Conservation (phyloP, 2,329 filamentous ascomycete species). For the Exophiala lecanii-corni region DNA sequence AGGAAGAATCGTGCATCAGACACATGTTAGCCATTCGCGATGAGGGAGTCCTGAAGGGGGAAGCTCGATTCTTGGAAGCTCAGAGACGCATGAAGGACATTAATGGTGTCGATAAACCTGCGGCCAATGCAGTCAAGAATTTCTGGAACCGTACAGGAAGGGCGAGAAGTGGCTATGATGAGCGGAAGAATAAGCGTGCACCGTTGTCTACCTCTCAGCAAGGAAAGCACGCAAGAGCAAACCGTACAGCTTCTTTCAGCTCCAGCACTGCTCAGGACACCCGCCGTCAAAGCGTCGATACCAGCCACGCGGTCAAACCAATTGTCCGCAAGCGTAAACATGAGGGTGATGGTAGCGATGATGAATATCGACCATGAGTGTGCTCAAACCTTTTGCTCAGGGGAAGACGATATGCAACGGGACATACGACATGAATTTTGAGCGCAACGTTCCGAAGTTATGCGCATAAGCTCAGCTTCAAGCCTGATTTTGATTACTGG, state of each 20-base stretch:
- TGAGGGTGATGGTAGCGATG: not conserved
- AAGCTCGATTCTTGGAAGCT: constrained; percentile 21
- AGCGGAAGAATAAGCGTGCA: constrained; percentile 20
- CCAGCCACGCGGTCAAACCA: no score
- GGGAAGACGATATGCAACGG: no score
- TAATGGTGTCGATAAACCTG: constrained; percentile 8
- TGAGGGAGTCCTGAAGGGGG: constrained; percentile 15
- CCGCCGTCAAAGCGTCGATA: no score
- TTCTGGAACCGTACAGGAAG: constrained; percentile 24
- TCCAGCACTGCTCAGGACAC: no score
- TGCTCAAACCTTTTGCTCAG: no score
- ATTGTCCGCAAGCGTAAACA: not conserved
- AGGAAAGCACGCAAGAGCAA: constrained; percentile 2
- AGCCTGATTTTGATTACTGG: no score
- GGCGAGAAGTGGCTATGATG: constrained; percentile 20
- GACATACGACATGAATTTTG: no score
- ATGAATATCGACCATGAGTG: not conserved
- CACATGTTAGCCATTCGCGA: constrained; percentile 21
- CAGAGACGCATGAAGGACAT: constrained; percentile 12
- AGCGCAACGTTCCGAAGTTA: no score
- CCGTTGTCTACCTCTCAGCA: constrained; percentile 18
- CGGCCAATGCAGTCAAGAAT: constrained; percentile 21
- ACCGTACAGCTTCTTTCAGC: no score
- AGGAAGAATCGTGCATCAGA: constrained; percentile 22
- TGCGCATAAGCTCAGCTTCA: no score